Conservation (phyloP, 2,329 filamentous ascomycete species). For the Ceratocystis papillata region DNA sequence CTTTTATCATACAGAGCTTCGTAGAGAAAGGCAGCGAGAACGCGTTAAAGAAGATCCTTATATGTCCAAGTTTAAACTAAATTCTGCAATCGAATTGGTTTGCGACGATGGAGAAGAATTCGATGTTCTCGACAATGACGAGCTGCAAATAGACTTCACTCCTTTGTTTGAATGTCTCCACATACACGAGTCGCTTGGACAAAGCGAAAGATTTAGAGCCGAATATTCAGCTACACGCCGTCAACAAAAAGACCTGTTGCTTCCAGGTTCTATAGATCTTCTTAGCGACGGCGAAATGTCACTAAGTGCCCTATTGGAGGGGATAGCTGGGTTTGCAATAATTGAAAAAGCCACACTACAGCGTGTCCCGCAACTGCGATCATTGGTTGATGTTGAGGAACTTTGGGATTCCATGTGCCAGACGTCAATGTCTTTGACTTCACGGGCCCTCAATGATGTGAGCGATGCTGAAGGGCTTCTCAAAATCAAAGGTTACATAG, state of each 20-base stretch:
- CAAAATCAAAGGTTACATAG: conserved; percentile 89
- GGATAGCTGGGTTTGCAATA: conserved; percentile 91
- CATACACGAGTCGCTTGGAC: conserved; percentile 88
- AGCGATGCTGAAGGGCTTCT: conserved; percentile 78
- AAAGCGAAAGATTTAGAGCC: conserved; percentile 77
- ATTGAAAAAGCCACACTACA: conserved; percentile 91
- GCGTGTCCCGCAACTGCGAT: conserved; percentile 70
- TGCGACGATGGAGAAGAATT: conserved; percentile 94
- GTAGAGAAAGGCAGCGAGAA: conserved; percentile 71
- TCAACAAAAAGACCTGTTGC: conserved; percentile 80
- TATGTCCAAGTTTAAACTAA: conserved; percentile 75
- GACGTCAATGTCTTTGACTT: conserved; percentile 69
- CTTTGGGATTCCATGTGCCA: conserved; percentile 98
- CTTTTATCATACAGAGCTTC: conserved; percentile 88
- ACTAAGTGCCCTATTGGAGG: conserved; percentile 82
- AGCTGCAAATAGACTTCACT: conserved; percentile 86
- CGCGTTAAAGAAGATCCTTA: conserved; percentile 65
- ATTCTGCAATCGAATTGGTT: conserved; percentile 90
- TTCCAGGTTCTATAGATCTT: conserved; percentile 66
- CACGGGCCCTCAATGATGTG: conserved; percentile 66
- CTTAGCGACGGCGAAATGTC: conserved; percentile 73
- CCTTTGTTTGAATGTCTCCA: conserved; percentile 91
- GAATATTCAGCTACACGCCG: conserved; percentile 89
- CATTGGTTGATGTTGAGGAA: conserved; percentile 81
- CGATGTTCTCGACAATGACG: conserved; percentile 89